A percentile compares a stretch with the other conserved stretches of the same genome.
These are phyloP conservation scores for Chrysanthemum makinoi DNA, from an alignment of 129 eudicot species.

Conservation along the genomic window DNA sequence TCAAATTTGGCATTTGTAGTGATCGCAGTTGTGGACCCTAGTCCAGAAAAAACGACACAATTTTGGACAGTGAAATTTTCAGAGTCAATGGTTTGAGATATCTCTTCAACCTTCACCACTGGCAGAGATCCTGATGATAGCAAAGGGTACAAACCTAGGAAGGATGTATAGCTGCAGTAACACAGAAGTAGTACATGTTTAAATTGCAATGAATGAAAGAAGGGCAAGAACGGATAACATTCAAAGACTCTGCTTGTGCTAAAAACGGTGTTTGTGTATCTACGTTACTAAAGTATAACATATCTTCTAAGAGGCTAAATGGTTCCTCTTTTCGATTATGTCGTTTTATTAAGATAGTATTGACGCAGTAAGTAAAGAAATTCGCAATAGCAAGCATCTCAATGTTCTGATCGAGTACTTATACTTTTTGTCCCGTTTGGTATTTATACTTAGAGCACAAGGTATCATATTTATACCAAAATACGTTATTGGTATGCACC, in stretches of 20 bases:
- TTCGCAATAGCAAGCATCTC: not conserved
- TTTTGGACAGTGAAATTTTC: slow-evolving; percentile 84
- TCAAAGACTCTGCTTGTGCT: not conserved
- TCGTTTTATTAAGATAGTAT: slow-evolving; percentile 6
- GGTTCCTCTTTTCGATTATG: not conserved
- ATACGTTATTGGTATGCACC: too few species aligned
- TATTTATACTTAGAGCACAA: too few species aligned
- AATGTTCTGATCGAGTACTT: too few species aligned
- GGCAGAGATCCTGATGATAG: slow-evolving; percentile 66
- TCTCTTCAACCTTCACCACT: slow-evolving; percentile 77
- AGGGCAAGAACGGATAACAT: not conserved
- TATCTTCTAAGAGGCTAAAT: not conserved
- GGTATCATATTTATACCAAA: too few species aligned
- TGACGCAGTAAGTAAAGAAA: not conserved
- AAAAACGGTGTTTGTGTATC: not conserved
- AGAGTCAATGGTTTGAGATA: slow-evolving; percentile 91
- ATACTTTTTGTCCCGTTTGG: too few species aligned
- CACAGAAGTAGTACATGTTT: slow-evolving; percentile 1
- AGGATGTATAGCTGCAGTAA: slow-evolving; percentile 76
- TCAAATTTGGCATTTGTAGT: slow-evolving; percentile 88
- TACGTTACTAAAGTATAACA: not conserved
- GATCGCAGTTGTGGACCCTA: slow-evolving; percentile 71
- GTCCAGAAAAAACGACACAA: slow-evolving; percentile 69
- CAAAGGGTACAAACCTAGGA: slow-evolving; percentile 79
- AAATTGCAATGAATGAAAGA: not conserved